phyloP scores from a whole-genome alignment of 345 rosid species.

The Orychophragmus violaceus region DNA sequence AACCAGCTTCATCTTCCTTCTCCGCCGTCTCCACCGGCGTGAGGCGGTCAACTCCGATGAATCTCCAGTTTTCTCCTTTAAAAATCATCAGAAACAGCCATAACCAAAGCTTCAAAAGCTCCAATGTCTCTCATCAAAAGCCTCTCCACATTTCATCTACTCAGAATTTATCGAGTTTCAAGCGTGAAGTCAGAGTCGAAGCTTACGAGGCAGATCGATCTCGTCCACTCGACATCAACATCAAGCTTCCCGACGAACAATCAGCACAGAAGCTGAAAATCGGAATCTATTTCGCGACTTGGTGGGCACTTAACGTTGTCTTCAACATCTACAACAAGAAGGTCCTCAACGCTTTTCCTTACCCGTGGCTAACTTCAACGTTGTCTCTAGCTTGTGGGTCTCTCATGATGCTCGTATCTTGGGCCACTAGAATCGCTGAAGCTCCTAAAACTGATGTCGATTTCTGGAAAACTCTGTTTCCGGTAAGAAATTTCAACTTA shows the following conservation, averaged over 20 bases:
- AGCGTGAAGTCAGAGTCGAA: conserved; percentile 31
- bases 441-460: conserved; percentile 67
- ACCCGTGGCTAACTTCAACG: conserved; percentile 92
- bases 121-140: conserved; percentile 32
- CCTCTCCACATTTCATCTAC: conserved; percentile 48
- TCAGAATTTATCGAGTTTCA: conserved; percentile 29
- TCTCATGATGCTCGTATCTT: conserved; percentile 72
- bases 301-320: conserved; percentile 96
- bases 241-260: conserved; percentile 36
- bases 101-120: conserved; percentile 14
- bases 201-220: conserved; percentile 75
- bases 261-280: conserved; percentile 50
- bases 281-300: conserved; percentile 77
- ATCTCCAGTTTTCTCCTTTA: conserved; percentile 32
- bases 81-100: conserved; percentile 25
- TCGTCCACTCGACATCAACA: conserved; percentile 48
- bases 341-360: conserved; percentile 85
- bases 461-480: conserved; percentile 80
- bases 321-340: conserved; percentile 93
- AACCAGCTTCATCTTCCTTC: conserved; percentile 26
- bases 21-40: conserved; percentile 14
- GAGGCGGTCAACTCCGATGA: conserved; percentile 13
- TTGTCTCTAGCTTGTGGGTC: conserved; percentile 90
- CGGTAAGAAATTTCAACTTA: conserved; percentile 39
- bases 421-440: conserved; percentile 72